A percentile compares a stretch with the other conserved stretches of the same genome.
These are phyloP conservation scores for Melampsora americana DNA, from an alignment of 1,284 basidiomycete genomes.

Conservation along the genomic window DNA sequence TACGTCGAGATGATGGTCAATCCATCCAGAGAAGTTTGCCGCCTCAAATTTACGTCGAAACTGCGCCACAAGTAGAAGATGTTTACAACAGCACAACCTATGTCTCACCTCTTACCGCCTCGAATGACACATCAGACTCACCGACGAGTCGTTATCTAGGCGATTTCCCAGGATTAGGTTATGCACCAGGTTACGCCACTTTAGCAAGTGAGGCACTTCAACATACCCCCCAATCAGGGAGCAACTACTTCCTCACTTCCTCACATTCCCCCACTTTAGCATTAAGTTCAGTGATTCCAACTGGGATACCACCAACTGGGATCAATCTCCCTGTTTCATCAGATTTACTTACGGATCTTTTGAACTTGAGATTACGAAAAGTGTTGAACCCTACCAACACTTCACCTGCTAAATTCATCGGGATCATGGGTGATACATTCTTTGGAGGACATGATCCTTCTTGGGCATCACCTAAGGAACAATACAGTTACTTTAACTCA, in stretches of 20 bases:
- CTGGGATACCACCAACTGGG: neutral
- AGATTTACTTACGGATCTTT: too few species aligned
- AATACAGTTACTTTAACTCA: constrained; percentile 46
- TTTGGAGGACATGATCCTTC: constrained; percentile 46
- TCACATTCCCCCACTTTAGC: neutral
- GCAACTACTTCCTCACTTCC: neutral
- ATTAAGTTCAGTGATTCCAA: neutral
- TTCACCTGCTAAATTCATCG: constrained; percentile 43
- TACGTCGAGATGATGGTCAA: too few species aligned
- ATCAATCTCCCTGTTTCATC: neutral
- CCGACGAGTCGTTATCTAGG: too few species aligned
- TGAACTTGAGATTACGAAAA: neutral
- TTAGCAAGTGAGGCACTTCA: too few species aligned
- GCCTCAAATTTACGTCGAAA: too few species aligned
- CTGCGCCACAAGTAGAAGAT: too few species aligned
- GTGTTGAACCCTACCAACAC: constrained; percentile 46
- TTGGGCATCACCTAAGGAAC: constrained; percentile 46
- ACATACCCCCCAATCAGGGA: neutral
- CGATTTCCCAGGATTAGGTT: too few species aligned
- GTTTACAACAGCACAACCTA: too few species aligned
- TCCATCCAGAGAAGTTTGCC: too few species aligned
- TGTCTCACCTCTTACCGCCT: too few species aligned
- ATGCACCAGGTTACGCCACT: too few species aligned
- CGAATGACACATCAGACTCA: too few species aligned
- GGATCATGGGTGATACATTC: constrained; percentile 49